Percentiles rank a stretch among this genome's conserved stretches.
Evolutionary conservation across 176 grass and related monocot species (phyloP).

Genomic region (Carex parvula): DNA sequence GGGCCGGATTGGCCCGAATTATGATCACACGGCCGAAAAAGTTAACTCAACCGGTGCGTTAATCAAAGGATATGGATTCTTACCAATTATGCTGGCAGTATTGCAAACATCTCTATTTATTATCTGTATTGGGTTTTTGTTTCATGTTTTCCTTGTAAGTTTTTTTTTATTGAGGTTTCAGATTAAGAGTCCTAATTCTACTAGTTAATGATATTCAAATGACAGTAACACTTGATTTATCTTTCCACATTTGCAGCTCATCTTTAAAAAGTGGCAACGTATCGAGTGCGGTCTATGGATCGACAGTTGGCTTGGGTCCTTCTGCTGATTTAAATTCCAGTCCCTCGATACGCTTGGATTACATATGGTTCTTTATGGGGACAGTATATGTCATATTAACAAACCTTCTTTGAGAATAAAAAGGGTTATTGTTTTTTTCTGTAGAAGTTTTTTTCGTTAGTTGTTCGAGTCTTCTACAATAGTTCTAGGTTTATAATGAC

Average conservation of each 20-base stretch:
- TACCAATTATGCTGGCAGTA: not conserved
- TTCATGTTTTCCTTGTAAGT: not conserved
- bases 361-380: not conserved
- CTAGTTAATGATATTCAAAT: not conserved
- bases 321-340: slow-evolving; percentile 23
- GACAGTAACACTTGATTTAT: not conserved
- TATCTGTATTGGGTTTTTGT: not conserved
- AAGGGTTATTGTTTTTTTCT: not conserved
- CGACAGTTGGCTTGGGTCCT: slow-evolving; percentile 10
- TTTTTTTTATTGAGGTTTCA: not conserved
- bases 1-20: too few relatives aligned
- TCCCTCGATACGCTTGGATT: not conserved
- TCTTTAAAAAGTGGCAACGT: slow-evolving; percentile 34
- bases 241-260: slow-evolving; percentile 24
- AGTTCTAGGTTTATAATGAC: not conserved
- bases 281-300: slow-evolving; percentile 17
- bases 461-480: not conserved
- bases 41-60: too few relatives aligned
- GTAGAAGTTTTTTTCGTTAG: not conserved
- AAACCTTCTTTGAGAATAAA: slow-evolving; percentile 15
- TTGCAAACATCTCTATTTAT: not conserved
- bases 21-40: too few relatives aligned
- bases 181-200: not conserved
- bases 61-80: too few relatives aligned
- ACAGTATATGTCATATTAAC: not conserved